Evolutionary conservation across 2,329 filamentous ascomycete genomes (phyloP).

Genomic region (Ascosphaera apis): DNA sequence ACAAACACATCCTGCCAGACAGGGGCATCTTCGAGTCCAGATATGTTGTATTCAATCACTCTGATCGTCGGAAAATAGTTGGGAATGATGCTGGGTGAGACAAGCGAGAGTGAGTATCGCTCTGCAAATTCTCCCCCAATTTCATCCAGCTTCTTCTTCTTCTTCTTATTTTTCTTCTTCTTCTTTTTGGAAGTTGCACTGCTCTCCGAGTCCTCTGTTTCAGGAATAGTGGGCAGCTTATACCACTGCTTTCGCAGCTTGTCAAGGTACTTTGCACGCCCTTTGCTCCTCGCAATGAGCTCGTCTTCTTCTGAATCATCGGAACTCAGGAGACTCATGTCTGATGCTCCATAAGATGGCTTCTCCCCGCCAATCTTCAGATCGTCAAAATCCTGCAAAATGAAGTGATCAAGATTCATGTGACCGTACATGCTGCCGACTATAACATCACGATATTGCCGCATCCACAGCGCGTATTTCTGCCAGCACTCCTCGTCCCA

Average conservation of each 20-base stretch:
- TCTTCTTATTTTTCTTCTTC: conserved; percentile 23
- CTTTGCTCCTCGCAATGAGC: conserved; percentile 23
- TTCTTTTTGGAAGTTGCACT: neutral
- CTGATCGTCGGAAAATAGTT: conserved; percentile 78
- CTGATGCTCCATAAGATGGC: neutral
- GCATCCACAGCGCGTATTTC: conserved; percentile 79
- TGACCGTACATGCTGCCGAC: conserved; percentile 64
- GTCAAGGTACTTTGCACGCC: conserved; percentile 57
- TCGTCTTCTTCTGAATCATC: neutral
- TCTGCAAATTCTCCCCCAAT: conserved; percentile 68
- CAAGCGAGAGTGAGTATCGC: conserved; percentile 57
- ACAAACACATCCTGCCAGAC: conserved; percentile 11
- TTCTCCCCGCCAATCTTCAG: conserved; percentile 34
- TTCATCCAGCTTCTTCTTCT: conserved; percentile 34
- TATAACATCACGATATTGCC: conserved; percentile 77
- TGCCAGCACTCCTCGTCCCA: conserved; percentile 99
- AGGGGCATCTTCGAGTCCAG: conserved; percentile 38
- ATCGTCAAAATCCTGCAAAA: conserved; percentile 66
- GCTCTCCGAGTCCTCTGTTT: conserved; percentile 2
- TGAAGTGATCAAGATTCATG: conserved; percentile 98
- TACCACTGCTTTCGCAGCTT: conserved; percentile 62
- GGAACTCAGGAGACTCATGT: neutral
- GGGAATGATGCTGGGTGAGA: conserved; percentile 72
- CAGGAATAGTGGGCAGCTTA: conserved; percentile 38
- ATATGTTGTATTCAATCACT: conserved; percentile 89